These are phyloP conservation scores for Cystobasidium pallidum DNA, from an alignment of 1,284 basidiomycete species.

Conservation along the genomic window DNA sequence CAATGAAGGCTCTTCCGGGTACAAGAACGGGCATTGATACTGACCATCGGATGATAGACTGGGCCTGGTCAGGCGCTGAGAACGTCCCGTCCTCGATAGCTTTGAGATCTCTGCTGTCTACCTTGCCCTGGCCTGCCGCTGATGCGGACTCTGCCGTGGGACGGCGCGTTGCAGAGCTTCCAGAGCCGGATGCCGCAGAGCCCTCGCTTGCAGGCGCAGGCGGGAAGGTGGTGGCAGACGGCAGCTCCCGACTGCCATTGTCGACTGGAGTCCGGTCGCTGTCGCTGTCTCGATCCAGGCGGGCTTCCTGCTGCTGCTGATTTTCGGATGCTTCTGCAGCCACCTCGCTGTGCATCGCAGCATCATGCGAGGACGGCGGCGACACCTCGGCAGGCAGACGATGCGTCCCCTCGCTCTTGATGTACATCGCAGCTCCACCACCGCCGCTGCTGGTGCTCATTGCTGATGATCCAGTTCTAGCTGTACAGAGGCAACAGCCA, in stretches of 20 bases:
- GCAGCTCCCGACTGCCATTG: neutral
- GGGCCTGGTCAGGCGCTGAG: constrained; percentile 25
- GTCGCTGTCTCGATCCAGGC: neutral
- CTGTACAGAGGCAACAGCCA: no score
- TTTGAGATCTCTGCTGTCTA: constrained; percentile 2
- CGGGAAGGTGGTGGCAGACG: neutral
- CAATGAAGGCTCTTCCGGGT: no score
- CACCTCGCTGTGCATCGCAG: neutral
- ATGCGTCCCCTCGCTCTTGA: neutral
- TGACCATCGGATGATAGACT: constrained; percentile 34
- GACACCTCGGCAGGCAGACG: neutral
- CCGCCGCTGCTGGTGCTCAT: neutral
- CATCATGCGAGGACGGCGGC: constrained; percentile 4
- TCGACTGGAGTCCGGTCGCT: constrained; percentile 13
- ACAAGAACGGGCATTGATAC: neutral
- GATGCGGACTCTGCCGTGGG: constrained; percentile 14
- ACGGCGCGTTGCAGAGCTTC: constrained; percentile 5
- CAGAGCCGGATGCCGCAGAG: constrained; percentile 7
- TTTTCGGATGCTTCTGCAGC: neutral
- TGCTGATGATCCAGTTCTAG: no score
- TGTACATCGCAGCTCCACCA: constrained; percentile 2
- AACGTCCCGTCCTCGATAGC: neutral
- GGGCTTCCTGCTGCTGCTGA: no score
- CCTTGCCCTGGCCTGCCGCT: neutral
- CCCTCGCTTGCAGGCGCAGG: neutral